phyloP scores from a whole-genome alignment of 1,284 basidiomycete species.

The Peniophora sp. region DNA sequence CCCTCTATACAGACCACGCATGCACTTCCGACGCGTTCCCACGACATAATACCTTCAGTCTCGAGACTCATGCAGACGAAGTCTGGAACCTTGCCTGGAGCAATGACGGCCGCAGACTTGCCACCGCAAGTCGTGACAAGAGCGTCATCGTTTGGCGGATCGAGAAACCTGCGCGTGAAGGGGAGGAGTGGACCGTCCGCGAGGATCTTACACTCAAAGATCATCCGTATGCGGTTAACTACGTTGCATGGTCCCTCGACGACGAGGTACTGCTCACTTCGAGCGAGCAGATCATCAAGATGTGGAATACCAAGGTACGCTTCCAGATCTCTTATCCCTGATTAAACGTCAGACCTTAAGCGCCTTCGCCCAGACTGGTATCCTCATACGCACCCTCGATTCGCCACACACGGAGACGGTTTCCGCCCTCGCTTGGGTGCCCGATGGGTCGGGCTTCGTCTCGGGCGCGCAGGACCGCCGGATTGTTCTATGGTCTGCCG shows the following conservation, averaged over 20 bases:
- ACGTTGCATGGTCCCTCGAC: slow-evolving; percentile 86
- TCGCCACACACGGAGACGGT: slow-evolving; percentile 75
- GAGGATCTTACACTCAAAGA: slow-evolving; percentile 57
- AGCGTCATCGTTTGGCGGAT: slow-evolving; percentile 80
- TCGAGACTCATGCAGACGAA: slow-evolving; percentile 85
- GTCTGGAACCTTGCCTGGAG: slow-evolving; percentile 97
- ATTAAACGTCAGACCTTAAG: not conserved
- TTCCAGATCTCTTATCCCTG: not conserved
- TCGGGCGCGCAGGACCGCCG: slow-evolving; percentile 86
- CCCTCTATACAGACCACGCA: slow-evolving; percentile 80
- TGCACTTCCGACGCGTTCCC: slow-evolving; percentile 84
- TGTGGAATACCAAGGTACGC: slow-evolving; percentile 82
- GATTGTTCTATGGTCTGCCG: slow-evolving; percentile 82
- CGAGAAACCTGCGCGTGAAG: slow-evolving; percentile 27
- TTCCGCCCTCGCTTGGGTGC: slow-evolving; percentile 82
- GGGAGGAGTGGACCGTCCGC: slow-evolving; percentile 38
- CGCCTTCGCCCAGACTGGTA: slow-evolving; percentile 49
- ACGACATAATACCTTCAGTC: slow-evolving; percentile 72
- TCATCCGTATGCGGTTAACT: slow-evolving; percentile 73
- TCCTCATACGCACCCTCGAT: slow-evolving; percentile 55
- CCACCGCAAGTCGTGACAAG: slow-evolving; percentile 84
- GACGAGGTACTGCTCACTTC: slow-evolving; percentile 78
- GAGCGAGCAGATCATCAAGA: slow-evolving; percentile 69
- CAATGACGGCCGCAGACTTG: slow-evolving; percentile 78
- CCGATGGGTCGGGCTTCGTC: slow-evolving; percentile 84